A percentile compares a stretch with the other conserved stretches of the same genome.
Evolutionary conservation across 2,329 filamentous ascomycete genomes (phyloP).

Genomic region (Xylariaceae sp.): DNA sequence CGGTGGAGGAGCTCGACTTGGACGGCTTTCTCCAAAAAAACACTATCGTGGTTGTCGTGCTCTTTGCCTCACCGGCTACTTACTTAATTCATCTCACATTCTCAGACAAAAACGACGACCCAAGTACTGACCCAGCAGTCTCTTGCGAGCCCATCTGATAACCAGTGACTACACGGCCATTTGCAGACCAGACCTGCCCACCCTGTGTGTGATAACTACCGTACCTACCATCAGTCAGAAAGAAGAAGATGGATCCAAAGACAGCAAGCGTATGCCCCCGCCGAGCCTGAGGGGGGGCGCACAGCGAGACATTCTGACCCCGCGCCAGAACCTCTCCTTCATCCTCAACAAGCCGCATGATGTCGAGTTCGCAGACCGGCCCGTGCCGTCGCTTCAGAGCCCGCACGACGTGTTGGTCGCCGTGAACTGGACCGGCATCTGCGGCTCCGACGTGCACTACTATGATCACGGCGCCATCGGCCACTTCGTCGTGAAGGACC

Average conservation of each 20-base stretch:
- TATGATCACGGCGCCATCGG: slow-evolving; percentile 82
- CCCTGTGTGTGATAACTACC: too few species aligned
- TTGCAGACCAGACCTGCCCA: too few species aligned
- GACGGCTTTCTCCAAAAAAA: too few species aligned
- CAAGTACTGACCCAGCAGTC: too few species aligned
- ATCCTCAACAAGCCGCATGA: slow-evolving; percentile 69
- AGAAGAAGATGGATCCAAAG: slow-evolving; percentile 20
- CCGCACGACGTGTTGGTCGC: slow-evolving; percentile 73
- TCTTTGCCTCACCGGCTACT: too few species aligned
- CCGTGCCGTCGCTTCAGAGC: slow-evolving; percentile 58
- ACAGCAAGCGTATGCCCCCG: slow-evolving; percentile 17
- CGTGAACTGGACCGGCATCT: slow-evolving; percentile 81
- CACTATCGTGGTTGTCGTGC: background rate
- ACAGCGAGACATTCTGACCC: background rate
- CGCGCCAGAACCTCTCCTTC: slow-evolving; percentile 72
- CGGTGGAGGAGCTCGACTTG: slow-evolving; percentile 4
- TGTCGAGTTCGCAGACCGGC: slow-evolving; percentile 68
- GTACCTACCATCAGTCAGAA: too few species aligned
- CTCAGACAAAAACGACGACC: too few species aligned
- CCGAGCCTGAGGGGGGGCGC: too few species aligned
- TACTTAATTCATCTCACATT: too few species aligned
- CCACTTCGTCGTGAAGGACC: slow-evolving; percentile 72
- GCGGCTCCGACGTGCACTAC: slow-evolving; percentile 83
- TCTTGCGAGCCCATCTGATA: too few species aligned
- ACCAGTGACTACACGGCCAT: too few species aligned